Evolutionary conservation across 1,284 basidiomycete genomes (phyloP), one percentile per base, ranked within the genome.

Genomic region (Amylostereum chailletii): DNA sequence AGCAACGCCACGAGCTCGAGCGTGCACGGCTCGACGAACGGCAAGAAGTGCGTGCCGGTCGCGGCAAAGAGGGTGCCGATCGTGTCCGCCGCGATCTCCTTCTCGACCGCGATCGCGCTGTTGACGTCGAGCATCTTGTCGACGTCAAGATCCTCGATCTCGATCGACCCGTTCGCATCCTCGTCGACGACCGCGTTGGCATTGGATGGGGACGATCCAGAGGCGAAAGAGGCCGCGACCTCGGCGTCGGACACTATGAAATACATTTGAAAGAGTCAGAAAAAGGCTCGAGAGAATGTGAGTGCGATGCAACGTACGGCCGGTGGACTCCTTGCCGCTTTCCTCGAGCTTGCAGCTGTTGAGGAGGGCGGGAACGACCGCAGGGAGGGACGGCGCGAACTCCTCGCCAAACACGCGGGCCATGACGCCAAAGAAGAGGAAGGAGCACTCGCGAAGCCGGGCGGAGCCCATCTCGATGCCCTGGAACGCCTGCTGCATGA

Each of bases 401-500:
- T 99, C 94, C 55, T 91, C 90, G 54, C 84, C 90, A 62, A 97
- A 99, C 31, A 99, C 94, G 48, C 90, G 81, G 30, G 94, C 88
- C 90, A 99, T 95, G 58, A 96, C 93, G 54, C 94, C 91, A 60
- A 99, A 99, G 82, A 98, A 98, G 61, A 99, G 76, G 83, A 97
- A 99, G 62, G 88, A 91, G 69, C 94, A 97, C 69, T 99, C 96
- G 58, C 93, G 81, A 53, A 99, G 75, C 54, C 94, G 79, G 4
- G 94, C 86, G 57, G 81, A 88, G 58, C 91, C 89, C 68, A 95
- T 81, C 55, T 89, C 83, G 53, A 95, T 81, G 46, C 90, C 94
- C 59, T 89, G 81, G 74, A 98, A 94, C 3, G 94, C 91, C 59
- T 93, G 85, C 65, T 86, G 86, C 95, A 99, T 98, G 77, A 97